Evolutionary conservation across 1,284 basidiomycete species (phyloP).

Genomic region (Rhizoctonia solani): DNA sequence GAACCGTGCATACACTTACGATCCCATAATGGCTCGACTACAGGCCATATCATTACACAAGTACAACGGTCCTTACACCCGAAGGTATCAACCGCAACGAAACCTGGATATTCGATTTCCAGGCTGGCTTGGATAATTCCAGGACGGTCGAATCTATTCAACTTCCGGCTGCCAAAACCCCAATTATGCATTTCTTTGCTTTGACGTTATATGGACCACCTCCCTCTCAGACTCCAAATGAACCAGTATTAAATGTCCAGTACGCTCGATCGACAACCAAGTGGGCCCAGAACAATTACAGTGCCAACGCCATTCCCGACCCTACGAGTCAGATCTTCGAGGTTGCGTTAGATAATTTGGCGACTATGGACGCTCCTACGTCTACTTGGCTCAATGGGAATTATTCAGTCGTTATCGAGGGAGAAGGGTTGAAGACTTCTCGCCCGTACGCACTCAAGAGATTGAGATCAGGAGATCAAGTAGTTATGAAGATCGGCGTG

Average conservation of each 20-base stretch:
- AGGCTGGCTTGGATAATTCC: conserved; percentile 14
- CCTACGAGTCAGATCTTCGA: conserved; percentile 8
- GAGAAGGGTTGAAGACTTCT: not conserved
- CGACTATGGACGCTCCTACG: not conserved
- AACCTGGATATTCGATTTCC: conserved; percentile 19
- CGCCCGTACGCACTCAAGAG: not conserved
- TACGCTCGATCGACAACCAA: conserved; percentile 19
- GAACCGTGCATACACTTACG: not conserved
- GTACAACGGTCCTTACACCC: conserved; percentile 8
- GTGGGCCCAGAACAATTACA: conserved; percentile 27
- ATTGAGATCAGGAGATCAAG: conserved; percentile 3
- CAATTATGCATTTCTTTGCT: conserved; percentile 18
- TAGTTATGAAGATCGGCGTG: conserved; percentile 10
- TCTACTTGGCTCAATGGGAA: conserved; percentile 3
- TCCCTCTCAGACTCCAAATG: not conserved
- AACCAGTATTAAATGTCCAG: conserved; percentile 5
- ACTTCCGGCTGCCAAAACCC: conserved; percentile 1
- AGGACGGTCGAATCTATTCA: not conserved
- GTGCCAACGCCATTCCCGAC: conserved; percentile 15
- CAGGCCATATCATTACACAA: conserved; percentile 9
- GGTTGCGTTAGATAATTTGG: conserved; percentile 21
- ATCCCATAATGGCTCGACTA: too few relatives aligned
- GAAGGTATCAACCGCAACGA: conserved; percentile 17
- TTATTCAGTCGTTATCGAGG: conserved; percentile 1
- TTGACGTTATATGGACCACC: conserved; percentile 5